Conservation (phyloP, 257 asterid species). For the Solanum pennellii region DNA sequence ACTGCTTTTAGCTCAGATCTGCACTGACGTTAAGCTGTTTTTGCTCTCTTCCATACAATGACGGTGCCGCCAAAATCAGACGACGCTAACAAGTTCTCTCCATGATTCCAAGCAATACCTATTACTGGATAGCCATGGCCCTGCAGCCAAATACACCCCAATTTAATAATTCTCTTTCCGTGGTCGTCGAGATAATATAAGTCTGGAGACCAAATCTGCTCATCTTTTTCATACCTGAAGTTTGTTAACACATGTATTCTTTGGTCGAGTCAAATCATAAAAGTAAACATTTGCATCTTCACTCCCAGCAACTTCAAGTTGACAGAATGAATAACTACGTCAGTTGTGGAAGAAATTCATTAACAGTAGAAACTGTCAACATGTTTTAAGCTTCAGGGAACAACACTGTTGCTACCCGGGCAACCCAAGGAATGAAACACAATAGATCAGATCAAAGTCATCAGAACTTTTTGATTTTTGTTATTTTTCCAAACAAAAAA, state of each 20-base stretch:
- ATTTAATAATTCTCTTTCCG: neutral
- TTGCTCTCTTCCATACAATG: conserved; percentile 96
- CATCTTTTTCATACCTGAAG: conserved; percentile 50
- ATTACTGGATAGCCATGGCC: conserved; percentile 93
- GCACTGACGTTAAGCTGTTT: conserved; percentile 18
- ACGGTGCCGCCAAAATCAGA: conserved; percentile 98
- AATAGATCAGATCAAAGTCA: too few species aligned
- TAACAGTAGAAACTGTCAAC: neutral
- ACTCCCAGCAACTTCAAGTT: conserved; percentile 84
- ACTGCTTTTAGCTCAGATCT: neutral
- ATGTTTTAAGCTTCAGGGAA: neutral
- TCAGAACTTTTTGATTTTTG: neutral
- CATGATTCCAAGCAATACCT: conserved; percentile 95
- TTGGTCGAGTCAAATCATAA: conserved; percentile 86
- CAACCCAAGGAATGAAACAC: neutral
- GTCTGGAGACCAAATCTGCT: neutral
- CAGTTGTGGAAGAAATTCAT: conserved; percentile 6
- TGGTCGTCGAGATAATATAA: neutral
- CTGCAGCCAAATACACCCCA: conserved; percentile 25
- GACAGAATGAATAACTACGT: neutral
- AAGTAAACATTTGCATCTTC: conserved; percentile 93
- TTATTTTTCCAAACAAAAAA: neutral
- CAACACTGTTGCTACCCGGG: neutral
- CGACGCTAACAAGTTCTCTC: conserved; percentile 88
- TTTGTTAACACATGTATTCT: conserved; percentile 89